Conservation (phyloP, 2,329 filamentous ascomycete genomes). For the Knoxdaviesia capensis region DNA sequence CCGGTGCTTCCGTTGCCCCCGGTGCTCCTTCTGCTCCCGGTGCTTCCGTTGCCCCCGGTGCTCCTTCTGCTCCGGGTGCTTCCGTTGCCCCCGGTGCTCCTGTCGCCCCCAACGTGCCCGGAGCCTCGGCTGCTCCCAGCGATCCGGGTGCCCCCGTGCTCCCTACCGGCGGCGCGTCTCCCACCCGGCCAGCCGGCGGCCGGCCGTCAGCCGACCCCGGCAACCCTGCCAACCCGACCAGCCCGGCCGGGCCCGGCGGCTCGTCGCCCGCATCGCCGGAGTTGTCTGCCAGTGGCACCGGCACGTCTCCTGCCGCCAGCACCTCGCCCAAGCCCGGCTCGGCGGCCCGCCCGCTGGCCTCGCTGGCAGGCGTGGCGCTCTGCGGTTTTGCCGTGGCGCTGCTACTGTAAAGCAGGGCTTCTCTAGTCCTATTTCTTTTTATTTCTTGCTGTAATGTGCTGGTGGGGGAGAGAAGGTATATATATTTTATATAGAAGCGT, state of each 20-base stretch:
- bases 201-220: background rate
- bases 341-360: background rate
- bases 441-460: too few relatives aligned
- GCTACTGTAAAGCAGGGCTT: too few relatives aligned
- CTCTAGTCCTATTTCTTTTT: too few relatives aligned
- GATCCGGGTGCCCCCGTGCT: background rate
- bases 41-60: too few relatives aligned
- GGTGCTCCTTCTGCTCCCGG: background rate
- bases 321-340: background rate
- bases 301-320: background rate
- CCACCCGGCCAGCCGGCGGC: background rate
- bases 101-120: background rate
- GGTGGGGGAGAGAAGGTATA: too few relatives aligned
- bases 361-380: too few relatives aligned
- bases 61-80: background rate
- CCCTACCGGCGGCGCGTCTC: background rate
- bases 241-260: background rate
- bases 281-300: background rate
- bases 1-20: background rate
- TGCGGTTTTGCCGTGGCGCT: too few relatives aligned
- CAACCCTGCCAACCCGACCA: background rate
- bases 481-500: too few relatives aligned
- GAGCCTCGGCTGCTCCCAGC: background rate
- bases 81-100: constrained; percentile 1
- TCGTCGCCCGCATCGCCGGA: background rate